phyloP scores from a whole-genome alignment of 345 rosid species.

The Lepidium africanum region DNA sequence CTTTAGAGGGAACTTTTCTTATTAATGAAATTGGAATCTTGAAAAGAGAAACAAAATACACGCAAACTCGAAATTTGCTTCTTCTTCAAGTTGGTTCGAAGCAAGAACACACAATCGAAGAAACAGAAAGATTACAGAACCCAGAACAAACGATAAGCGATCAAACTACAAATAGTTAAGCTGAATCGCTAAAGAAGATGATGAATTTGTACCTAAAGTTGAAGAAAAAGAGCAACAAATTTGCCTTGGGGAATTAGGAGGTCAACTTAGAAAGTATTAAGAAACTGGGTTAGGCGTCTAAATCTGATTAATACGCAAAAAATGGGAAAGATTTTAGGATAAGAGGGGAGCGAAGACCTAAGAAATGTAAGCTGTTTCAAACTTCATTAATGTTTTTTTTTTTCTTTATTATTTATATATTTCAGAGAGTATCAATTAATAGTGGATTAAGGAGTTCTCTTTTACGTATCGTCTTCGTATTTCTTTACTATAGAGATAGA shows the following conservation, averaged over 20 bases:
- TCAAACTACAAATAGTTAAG: not conserved
- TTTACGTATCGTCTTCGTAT: constrained; percentile 26
- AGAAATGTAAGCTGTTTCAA: constrained; percentile 17
- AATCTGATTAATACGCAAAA: constrained; percentile 24
- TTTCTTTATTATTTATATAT: not conserved
- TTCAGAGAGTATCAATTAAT: not conserved
- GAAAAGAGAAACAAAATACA: constrained; percentile 1
- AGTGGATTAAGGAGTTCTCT: constrained; percentile 9
- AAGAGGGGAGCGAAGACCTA: constrained; percentile 18
- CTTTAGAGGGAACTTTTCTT: no score
- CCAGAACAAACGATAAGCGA: constrained; percentile 13
- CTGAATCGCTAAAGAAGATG: constrained; percentile 18
- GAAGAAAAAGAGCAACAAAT: constrained; percentile 9
- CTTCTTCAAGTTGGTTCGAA: constrained; percentile 8
- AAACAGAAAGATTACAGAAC: not conserved
- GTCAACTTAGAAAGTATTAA: not conserved
- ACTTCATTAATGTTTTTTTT: constrained; percentile 2
- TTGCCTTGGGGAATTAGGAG: not conserved
- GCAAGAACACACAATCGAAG: constrained; percentile 12
- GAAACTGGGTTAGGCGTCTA: not conserved
- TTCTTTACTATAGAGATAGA: constrained; percentile 4
- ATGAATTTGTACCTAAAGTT: not conserved
- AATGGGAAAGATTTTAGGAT: constrained; percentile 19
- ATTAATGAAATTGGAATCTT: constrained; percentile 16
- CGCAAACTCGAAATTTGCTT: constrained; percentile 13